These are phyloP conservation scores for Fusarium temperatum DNA, from an alignment of 2,329 filamentous ascomycete species.

Conservation along the genomic window DNA sequence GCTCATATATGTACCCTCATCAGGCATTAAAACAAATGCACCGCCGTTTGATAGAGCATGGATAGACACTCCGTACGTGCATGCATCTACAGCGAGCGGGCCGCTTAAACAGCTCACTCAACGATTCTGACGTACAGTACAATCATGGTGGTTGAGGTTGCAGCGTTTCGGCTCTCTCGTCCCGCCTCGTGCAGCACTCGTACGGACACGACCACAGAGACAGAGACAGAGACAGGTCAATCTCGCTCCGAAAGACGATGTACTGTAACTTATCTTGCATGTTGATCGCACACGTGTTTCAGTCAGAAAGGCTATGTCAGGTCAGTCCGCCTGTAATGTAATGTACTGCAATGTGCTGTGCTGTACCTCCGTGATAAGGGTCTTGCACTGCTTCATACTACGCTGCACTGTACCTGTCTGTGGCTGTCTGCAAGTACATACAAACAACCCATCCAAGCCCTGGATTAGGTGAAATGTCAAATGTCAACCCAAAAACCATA, in stretches of 20 bases:
- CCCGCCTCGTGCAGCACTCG: slow-evolving; percentile 18
- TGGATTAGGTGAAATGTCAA: slow-evolving; percentile 13
- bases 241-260: slow-evolving; percentile 14
- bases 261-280: slow-evolving; percentile 14
- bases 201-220: not conserved
- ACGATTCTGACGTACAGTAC: not conserved
- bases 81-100: not conserved
- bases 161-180: slow-evolving; percentile 16
- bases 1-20: slow-evolving; percentile 1
- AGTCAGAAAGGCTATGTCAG: not conserved
- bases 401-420: not conserved
- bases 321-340: not conserved
- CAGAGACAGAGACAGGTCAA: not conserved
- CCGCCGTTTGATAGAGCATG: not conserved
- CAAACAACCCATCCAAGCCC: slow-evolving; percentile 6
- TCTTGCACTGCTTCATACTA: not conserved
- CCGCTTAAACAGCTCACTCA: slow-evolving; percentile 1
- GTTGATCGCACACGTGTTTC: slow-evolving; percentile 25
- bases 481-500: too few relatives aligned
- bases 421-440: slow-evolving; percentile 5
- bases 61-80: not conserved
- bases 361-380: not conserved
- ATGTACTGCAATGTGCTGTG: not conserved
- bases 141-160: slow-evolving; percentile 16
- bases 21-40: slow-evolving; percentile 3